These are phyloP conservation scores for Drechslerella coelobrocha DNA, from an alignment of 2,329 filamentous ascomycete species.

Conservation along the genomic window DNA sequence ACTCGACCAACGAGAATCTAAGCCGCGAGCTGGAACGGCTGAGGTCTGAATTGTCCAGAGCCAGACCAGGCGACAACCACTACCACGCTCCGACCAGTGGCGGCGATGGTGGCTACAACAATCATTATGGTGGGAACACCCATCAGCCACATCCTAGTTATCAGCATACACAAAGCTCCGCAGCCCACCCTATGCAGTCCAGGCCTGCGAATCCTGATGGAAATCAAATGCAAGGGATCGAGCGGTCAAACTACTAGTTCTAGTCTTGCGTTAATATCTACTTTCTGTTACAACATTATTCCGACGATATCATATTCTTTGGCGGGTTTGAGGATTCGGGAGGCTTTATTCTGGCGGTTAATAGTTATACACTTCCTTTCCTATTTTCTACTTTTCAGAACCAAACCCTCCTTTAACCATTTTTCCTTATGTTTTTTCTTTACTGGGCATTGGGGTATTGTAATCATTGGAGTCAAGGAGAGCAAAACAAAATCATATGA, in stretches of 20 bases:
- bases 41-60: constrained; percentile 46
- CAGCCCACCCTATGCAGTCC: constrained; percentile 3
- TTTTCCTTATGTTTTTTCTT: constrained; percentile 22
- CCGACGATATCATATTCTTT: constrained; percentile 44
- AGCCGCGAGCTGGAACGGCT: constrained; percentile 52
- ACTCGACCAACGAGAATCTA: constrained; percentile 49
- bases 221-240: constrained; percentile 55
- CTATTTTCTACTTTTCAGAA: constrained; percentile 13
- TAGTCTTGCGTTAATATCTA: constrained; percentile 6
- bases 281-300: constrained; percentile 11
- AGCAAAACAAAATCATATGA: constrained; percentile 43
- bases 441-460: constrained; percentile 24
- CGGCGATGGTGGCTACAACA: constrained; percentile 13
- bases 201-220: constrained; percentile 41
- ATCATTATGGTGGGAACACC: constrained; percentile 50
- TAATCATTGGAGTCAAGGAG: constrained; percentile 43
- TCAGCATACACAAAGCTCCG: constrained; percentile 15
- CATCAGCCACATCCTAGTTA: constrained; percentile 45
- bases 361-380: constrained; percentile 1
- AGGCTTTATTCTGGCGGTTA: not conserved
- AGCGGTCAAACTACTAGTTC: constrained; percentile 50
- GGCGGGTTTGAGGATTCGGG: constrained; percentile 5
- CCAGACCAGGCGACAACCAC: constrained; percentile 13
- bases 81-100: constrained; percentile 15
- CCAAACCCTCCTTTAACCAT: constrained; percentile 12